Percentiles rank a stretch among this genome's conserved stretches.
These are phyloP conservation scores for Acorus gramineus DNA, from an alignment of 106 monocot species.

Conservation along the genomic window DNA sequence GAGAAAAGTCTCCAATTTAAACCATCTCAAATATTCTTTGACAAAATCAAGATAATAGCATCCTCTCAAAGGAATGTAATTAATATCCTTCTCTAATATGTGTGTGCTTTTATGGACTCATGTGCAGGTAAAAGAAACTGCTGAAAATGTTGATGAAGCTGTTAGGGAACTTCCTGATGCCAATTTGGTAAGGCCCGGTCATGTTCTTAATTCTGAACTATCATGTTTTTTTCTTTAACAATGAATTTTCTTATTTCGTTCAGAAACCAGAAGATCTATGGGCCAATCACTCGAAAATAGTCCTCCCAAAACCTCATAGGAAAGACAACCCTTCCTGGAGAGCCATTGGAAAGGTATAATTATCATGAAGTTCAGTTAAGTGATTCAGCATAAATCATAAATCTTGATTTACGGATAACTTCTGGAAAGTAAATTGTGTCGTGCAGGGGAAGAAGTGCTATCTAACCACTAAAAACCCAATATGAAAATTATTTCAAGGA, in stretches of 20 bases:
- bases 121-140: slow-evolving; percentile 92
- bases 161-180: slow-evolving; percentile 94
- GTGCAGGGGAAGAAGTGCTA: too few relatives aligned
- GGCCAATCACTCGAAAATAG: slow-evolving; percentile 73
- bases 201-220: slow-evolving; percentile 3
- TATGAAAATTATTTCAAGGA: too few relatives aligned
- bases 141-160: slow-evolving; percentile 90
- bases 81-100: neutral
- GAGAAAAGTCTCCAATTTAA: too few relatives aligned
- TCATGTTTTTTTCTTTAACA: neutral
- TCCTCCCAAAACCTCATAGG: slow-evolving; percentile 84
- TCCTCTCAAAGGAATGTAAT: neutral
- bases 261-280: slow-evolving; percentile 96
- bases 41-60: too few relatives aligned
- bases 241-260: slow-evolving; percentile 6
- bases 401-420: too few relatives aligned
- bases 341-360: slow-evolving; percentile 69
- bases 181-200: slow-evolving; percentile 51
- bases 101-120: neutral
- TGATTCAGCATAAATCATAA: neutral
- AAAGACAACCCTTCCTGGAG: slow-evolving; percentile 74
- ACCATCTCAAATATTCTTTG: too few relatives aligned
- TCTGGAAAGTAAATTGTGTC: too few relatives aligned
- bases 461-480: too few relatives aligned
- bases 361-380: neutral